These are phyloP conservation scores for Chlorophyllum brunneum DNA, from an alignment of 768 basidiomycete species.

Conservation along the genomic window DNA sequence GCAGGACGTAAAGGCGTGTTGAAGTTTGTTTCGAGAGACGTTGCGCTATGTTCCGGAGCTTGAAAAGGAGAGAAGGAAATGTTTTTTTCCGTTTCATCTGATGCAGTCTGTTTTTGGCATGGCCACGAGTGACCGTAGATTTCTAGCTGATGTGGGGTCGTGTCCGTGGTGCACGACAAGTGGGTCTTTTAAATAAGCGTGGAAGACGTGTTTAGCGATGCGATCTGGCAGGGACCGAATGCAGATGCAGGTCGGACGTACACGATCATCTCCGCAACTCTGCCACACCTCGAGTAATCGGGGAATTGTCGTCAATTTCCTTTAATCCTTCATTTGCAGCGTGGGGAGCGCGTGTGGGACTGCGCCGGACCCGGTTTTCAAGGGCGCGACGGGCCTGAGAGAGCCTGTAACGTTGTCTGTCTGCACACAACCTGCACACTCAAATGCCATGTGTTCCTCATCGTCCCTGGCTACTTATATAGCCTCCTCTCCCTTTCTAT, in stretches of 20 bases:
- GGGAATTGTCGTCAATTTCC: neutral
- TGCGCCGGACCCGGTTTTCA: slow-evolving; percentile 13
- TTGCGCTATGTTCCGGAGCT: neutral
- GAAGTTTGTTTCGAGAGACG: neutral
- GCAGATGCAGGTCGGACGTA: slow-evolving; percentile 12
- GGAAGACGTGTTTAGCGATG: neutral
- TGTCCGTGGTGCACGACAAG: no score
- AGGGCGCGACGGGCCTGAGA: slow-evolving; percentile 14
- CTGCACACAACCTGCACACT: slow-evolving; percentile 15
- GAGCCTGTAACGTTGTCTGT: slow-evolving; percentile 8
- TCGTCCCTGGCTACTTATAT: slow-evolving; percentile 35
- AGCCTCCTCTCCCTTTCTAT: slow-evolving; percentile 21
- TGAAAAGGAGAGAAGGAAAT: slow-evolving; percentile 1
- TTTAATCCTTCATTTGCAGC: slow-evolving; percentile 7
- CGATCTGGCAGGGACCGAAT: slow-evolving; percentile 2
- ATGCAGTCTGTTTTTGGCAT: slow-evolving; percentile 7
- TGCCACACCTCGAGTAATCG: slow-evolving; percentile 3
- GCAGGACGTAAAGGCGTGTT: neutral
- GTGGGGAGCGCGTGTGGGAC: slow-evolving; percentile 12
- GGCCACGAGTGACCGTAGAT: slow-evolving; percentile 1
- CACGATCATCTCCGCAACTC: slow-evolving; percentile 14
- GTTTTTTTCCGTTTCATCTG: neutral
- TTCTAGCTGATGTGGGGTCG: neutral
- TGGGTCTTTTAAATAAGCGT: neutral
- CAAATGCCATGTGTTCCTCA: slow-evolving; percentile 41